These are phyloP conservation scores for Ophiostoma fasciatum DNA, from an alignment of 2,329 filamentous ascomycete genomes.

Conservation along the genomic window DNA sequence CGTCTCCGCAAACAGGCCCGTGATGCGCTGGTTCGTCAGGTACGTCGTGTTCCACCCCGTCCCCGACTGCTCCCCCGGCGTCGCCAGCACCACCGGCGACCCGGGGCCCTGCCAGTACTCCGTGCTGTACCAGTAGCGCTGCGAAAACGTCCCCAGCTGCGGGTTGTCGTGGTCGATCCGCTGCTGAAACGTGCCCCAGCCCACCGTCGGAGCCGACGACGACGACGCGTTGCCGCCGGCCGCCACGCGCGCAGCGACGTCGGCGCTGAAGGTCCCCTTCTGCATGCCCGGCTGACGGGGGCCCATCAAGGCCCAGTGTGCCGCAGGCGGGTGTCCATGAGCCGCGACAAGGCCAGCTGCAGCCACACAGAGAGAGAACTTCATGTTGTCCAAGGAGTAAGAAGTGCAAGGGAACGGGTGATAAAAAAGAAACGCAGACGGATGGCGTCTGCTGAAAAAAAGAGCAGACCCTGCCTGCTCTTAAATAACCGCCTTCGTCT, in stretches of 20 bases:
- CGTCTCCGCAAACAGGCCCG: conserved; percentile 24
- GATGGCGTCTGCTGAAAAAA: too few species aligned
- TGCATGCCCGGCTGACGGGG: background rate
- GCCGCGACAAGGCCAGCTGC: too few species aligned
- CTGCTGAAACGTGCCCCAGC: conserved; percentile 22
- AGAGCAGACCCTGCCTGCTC: too few species aligned
- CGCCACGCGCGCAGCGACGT: conserved; percentile 2
- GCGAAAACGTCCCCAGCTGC: conserved; percentile 25
- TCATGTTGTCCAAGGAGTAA: too few species aligned
- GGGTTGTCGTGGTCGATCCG: conserved; percentile 26
- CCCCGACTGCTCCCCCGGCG: conserved; percentile 21
- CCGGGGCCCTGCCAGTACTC: conserved; percentile 25
- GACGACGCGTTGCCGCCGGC: background rate
- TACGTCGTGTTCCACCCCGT: conserved; percentile 8
- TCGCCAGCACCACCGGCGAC: conserved; percentile 24
- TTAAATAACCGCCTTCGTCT: too few species aligned
- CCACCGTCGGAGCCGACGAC: conserved; percentile 1
- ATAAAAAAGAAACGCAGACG: too few species aligned
- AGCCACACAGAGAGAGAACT: background rate
- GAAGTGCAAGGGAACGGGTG: too few species aligned
- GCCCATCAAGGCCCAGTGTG: background rate
- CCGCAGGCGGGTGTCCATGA: background rate
- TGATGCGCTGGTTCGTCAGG: conserved; percentile 38
- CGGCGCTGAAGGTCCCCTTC: conserved; percentile 1
- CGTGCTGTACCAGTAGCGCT: conserved; percentile 26